Conservation (phyloP, 169 alveolate genomes). For the Plasmodium yoelii region DNA sequence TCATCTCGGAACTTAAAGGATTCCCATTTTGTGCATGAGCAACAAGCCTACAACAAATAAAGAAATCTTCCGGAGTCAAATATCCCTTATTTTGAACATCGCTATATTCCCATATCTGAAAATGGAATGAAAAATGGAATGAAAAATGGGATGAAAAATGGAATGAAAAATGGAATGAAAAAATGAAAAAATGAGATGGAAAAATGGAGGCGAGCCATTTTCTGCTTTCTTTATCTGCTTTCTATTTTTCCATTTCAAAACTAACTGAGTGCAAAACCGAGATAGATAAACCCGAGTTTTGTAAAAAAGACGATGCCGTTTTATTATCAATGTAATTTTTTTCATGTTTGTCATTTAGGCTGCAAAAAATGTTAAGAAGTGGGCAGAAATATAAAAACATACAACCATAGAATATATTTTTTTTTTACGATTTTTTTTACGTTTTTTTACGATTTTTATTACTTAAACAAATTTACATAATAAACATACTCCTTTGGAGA, state of each 20-base stretch:
- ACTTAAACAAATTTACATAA: constrained; percentile 54
- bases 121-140: too few species aligned
- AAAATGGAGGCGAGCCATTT: too few species aligned
- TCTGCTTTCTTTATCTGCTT: too few species aligned
- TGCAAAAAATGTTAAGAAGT: neutral
- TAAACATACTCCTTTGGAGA: constrained; percentile 50
- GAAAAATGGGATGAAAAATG: too few species aligned
- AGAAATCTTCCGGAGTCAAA: constrained; percentile 89
- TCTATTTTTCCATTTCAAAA: too few species aligned
- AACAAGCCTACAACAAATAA: constrained; percentile 88
- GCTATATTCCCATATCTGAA: constrained; percentile 85
- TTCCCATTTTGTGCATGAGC: constrained; percentile 92
- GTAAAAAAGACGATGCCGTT: constrained; percentile 65
- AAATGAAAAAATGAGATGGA: too few species aligned
- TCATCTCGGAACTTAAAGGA: constrained; percentile 11
- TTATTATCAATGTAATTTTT: constrained; percentile 51
- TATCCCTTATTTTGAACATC: constrained; percentile 83
- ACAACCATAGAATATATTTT: neutral
- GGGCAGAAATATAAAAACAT: neutral
- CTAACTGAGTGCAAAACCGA: constrained; percentile 60
- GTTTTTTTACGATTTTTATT: neutral
- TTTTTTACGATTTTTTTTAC: neutral
- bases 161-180: too few species aligned
- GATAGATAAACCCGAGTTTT: constrained; percentile 57
- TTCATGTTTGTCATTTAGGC: constrained; percentile 64